Evolutionary conservation across 345 rosid species (phyloP), one percentile per base, ranked within the genome.

Genomic region (Brassica juncea): DNA sequence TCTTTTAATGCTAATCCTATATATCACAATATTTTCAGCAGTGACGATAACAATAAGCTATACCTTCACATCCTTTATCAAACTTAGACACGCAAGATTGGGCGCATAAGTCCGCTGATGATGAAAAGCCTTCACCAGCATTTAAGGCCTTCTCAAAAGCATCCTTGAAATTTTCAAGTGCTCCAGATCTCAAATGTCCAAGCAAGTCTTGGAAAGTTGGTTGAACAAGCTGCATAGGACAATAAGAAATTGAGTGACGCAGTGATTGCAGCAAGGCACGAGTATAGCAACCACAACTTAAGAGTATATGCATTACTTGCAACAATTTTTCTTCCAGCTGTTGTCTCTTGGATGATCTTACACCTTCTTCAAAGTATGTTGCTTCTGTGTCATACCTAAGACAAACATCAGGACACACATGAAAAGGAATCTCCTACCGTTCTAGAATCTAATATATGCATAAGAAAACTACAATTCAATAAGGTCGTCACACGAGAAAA

Each of bases 271-370:
- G 19, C 65, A 66, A 65, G 42, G 27, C 80, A 70, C 69, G 30
- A 70, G 69, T 58, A 39, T 30, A 64, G 65, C 32, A 71, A 63
- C 65, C 64, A 44, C 28, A 71, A 61, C 74, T 60, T 60, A 49
- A 35, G 35, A 52, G 63, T 4, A 77, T 34, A 69, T 63, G 70
- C 72, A 85, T 89, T 89, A 96, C 99, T 71, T 89, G 98, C 57
- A 96, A 87, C 79, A 96, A 77, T 78, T 89, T 96, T 70, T 92
- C 98, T 85, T 92, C 89, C 81, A 96, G 95, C 80, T 90, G 97
- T 82, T 89, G 86, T 70, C 89, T 78, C 85, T 96, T 96, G 57
- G 95, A 81, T 23, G 91, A 82, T 88, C 98, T 88, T 79, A 96
- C 99, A 84, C 92, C 82, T 84, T 93, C 98, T 6, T 96, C 98